Conservation (phyloP, 2,329 filamentous ascomycete species). For the Tolypocladium pustulatum region DNA sequence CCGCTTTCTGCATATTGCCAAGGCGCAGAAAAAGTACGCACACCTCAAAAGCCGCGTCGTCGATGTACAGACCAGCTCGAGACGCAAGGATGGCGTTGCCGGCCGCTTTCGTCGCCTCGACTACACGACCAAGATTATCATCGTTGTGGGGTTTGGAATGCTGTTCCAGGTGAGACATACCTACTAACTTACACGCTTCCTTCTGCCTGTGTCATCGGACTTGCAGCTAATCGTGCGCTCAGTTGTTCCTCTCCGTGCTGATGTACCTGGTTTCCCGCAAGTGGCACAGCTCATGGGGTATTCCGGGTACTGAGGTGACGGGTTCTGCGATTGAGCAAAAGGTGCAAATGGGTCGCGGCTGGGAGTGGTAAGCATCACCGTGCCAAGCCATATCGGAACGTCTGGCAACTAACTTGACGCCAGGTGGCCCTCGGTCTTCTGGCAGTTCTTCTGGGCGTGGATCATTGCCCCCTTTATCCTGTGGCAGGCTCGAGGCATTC, state of each 20-base stretch:
- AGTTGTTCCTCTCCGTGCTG: constrained; percentile 46
- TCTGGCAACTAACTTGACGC: not conserved
- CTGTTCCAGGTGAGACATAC: constrained; percentile 37
- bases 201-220: not conserved
- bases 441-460: constrained; percentile 53
- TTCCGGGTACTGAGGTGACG: constrained; percentile 47
- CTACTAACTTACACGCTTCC: not conserved
- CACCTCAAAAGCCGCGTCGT: not conserved
- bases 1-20: constrained; percentile 47
- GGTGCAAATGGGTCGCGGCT: constrained; percentile 37
- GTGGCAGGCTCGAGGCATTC: constrained; percentile 49
- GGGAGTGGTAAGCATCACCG: constrained; percentile 43
- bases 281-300: constrained; percentile 48
- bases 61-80: constrained; percentile 4
- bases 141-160: constrained; percentile 44
- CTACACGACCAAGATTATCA: constrained; percentile 33
- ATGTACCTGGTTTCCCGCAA: constrained; percentile 53
- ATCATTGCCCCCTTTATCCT: constrained; percentile 47
- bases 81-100: constrained; percentile 11
- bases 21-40: constrained; percentile 30
- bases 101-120: constrained; percentile 22
- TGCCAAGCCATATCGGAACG: no score
- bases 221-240: not conserved
- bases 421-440: constrained; percentile 47
- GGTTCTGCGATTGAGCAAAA: constrained; percentile 40